Base-by-base conservation (phyloP, 2,329 filamentous ascomycete genomes). In the Fusarium torulosum region DNA sequence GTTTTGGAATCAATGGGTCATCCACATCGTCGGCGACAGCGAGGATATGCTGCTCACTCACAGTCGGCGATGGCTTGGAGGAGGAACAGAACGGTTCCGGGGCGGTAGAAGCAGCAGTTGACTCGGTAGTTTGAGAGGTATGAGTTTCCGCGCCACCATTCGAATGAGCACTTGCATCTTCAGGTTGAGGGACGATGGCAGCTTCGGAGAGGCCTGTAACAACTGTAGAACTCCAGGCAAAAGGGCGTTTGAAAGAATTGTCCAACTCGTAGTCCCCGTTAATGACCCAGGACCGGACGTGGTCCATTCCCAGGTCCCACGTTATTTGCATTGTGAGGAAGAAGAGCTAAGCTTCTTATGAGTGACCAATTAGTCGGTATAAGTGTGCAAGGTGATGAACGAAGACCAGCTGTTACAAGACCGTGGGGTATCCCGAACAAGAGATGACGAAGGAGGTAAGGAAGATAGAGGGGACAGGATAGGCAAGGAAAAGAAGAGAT, bases 211-310 rank as follows among this genome's bases (percentile, higher is more conserved):
- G 71, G 2, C 72, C 72, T 17, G 68, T 72, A 27, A 59, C 72
- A 47, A 74, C 40, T 27, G 71, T 69, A 25, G 72, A 74, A 52
- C 69, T 72, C 71, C 71, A 73, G 44, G 41, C 44, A 45, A 60
- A 54, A 6, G 71, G 70, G 52, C 71, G 65, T 7, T 72, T 58
- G 38, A 72, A 73, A 44, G 63, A 60, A 47, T 57, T 52, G 20
- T 64, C 57, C 37, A 59, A 41, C 38, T 71, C 66, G 43, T 70
- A 71, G 44, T 70, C 70, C 37, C 71, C 71, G 10, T 42, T 53
- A 20, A 74, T 62, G 63, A 74, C 71, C 72, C 72, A 74, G 62
- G 72, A 70, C 70, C 68, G 70, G 61, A 73, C 71, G 62, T 74
- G 72, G 66, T 71, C 72, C 67, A 74, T 69, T 51, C 54, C 70